A percentile compares a stretch with the other conserved stretches of the same genome.
Evolutionary conservation across 257 asterid species (phyloP).

Genomic region (Forsythia viridissima): DNA sequence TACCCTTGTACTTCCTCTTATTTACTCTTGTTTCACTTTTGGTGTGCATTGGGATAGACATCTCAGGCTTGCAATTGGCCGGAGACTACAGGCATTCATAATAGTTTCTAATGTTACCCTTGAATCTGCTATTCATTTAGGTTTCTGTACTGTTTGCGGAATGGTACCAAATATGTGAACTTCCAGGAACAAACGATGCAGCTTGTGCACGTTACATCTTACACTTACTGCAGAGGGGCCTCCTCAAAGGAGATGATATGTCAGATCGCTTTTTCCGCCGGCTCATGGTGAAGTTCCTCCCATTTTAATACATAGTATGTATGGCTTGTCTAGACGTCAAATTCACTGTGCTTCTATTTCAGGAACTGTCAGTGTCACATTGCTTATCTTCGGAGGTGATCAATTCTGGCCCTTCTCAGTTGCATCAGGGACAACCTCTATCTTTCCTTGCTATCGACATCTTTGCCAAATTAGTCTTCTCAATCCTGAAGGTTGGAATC

Average conservation of each 20-base stretch:
- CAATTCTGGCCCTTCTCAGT: slow-evolving; percentile 62
- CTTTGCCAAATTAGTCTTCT: slow-evolving; percentile 77
- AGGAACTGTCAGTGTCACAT: slow-evolving; percentile 95
- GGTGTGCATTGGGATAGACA: background rate
- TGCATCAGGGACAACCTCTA: slow-evolving; percentile 68
- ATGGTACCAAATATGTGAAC: slow-evolving; percentile 90
- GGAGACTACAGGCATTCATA: background rate
- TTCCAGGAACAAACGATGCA: slow-evolving; percentile 81
- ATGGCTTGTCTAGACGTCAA: slow-evolving; percentile 11
- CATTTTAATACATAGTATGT: background rate
- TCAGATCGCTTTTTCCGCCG: slow-evolving; percentile 89
- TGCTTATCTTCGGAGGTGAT: slow-evolving; percentile 84
- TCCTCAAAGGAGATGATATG: slow-evolving; percentile 91
- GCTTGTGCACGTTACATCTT: slow-evolving; percentile 67
- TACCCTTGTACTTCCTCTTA: background rate
- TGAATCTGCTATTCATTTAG: slow-evolving; percentile 34
- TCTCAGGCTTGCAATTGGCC: background rate
- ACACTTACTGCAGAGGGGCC: slow-evolving; percentile 74
- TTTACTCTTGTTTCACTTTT: background rate
- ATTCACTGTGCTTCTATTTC: slow-evolving; percentile 21
- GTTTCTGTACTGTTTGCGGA: slow-evolving; percentile 73
- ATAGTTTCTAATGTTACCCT: background rate
- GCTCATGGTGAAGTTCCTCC: slow-evolving; percentile 56
- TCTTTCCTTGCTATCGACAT: slow-evolving; percentile 97
- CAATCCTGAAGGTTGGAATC: slow-evolving; percentile 76